A percentile compares a stretch with the other conserved stretches of the same genome.
These are phyloP conservation scores for Diaporthe amygdali DNA, from an alignment of 2,329 filamentous ascomycete genomes.

Conservation along the genomic window DNA sequence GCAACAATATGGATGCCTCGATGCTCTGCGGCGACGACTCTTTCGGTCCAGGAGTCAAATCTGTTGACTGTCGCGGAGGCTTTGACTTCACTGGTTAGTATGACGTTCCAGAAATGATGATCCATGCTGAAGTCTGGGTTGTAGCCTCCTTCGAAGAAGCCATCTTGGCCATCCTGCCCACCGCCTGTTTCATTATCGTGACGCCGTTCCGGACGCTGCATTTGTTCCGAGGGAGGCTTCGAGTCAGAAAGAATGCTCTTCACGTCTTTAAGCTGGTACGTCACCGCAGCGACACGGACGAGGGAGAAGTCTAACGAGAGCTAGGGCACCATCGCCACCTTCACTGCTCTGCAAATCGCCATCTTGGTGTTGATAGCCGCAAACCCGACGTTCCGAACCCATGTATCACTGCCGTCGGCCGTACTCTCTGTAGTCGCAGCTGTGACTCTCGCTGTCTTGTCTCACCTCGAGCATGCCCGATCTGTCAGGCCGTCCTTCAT, in stretches of 20 bases:
- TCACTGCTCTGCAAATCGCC: neutral
- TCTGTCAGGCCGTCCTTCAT: conserved; percentile 51
- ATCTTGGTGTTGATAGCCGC: neutral
- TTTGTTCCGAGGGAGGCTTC: neutral
- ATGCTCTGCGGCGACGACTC: conserved; percentile 21
- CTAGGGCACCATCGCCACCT: neutral
- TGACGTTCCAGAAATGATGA: neutral
- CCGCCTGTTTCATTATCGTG: conserved; percentile 21
- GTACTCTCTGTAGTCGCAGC: conserved; percentile 26
- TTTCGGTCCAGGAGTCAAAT: conserved; percentile 22
- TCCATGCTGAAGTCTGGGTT: neutral
- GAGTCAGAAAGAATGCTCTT: conserved; percentile 16
- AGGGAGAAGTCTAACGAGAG: neutral
- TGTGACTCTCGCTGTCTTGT: conserved; percentile 41
- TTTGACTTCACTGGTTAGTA: conserved; percentile 24
- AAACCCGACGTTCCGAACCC: neutral
- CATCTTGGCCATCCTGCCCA: conserved; percentile 21
- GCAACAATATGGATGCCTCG: neutral
- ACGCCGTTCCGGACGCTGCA: conserved; percentile 7
- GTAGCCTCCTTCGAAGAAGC: conserved; percentile 24
- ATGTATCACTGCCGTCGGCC: conserved; percentile 18
- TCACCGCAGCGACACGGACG: neutral
- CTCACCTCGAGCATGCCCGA: conserved; percentile 51
- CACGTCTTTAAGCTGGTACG: conserved; percentile 13
- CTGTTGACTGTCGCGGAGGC: conserved; percentile 20